Evolutionary conservation across 352 stramenopile genomes (phyloP), one percentile per base, ranked within the genome.

Genomic region (Phytophthora podocarpi): DNA sequence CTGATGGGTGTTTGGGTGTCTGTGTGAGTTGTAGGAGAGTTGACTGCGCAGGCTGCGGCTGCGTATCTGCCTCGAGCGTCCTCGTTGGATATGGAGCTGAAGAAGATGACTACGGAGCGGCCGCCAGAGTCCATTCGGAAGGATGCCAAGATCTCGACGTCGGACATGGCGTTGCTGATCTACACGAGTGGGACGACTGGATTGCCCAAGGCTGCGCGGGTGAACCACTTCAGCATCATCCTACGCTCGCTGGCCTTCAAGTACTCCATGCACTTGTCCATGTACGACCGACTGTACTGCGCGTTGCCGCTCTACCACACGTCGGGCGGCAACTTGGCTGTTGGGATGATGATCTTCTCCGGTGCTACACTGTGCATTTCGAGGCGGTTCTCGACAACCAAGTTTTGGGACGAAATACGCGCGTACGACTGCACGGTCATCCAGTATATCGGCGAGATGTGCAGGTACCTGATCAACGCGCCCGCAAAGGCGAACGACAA

Each of bases 401-500:
- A 76, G 27, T 96, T 93, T 43, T 95, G 85, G 83, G 58, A 80
- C 20, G 87, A 96, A 78, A 82, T 90, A 16, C 67, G 78, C 15
- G 48, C 59, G 15, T 82, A 87, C 35, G 67, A 93, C 40, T 78
- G 62, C 48, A 97, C 90, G 1, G 67, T 96, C 21, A 66, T 95
- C 15, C 90, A 97, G 60, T 97, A 97, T 60, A 97, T 97, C 64
- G 90, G 90, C 18, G 90, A 97, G 37, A 91, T 97, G 71, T 96
- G 85, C 61, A 72, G 89, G 3, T 97, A 97, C 69, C 64, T 97
- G 18, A 60, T 93, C 40, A 83, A 84, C 45, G 71, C 80, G 15
- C 71, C 84, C 4, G 50, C 71, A 0, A 67, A 64, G 27, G 47
- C 64, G 28, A 80, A 77, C 35, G 84, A 93, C 64, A 76, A 81